Evolutionary conservation across 371 early-diverging fungal genomes (phyloP), one percentile per base, ranked within the genome.

Genomic region (Apophysomyces ossiformis): DNA sequence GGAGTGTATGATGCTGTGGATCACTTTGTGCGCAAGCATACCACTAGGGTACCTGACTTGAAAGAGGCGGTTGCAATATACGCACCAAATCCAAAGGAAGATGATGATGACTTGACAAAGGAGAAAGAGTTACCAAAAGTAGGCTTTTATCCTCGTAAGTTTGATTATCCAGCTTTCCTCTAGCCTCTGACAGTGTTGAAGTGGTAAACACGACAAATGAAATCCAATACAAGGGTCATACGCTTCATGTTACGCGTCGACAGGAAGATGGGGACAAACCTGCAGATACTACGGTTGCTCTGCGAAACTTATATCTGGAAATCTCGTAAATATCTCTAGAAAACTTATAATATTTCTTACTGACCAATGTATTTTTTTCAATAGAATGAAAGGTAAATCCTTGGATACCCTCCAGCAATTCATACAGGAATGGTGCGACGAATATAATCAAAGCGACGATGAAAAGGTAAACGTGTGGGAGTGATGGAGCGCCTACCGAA

Each of bases 361-460:
- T 39, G 11, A 15, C 36, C 9, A 45, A 26, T 41, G 5, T 13
- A 58, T 46, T 57, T 54, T 54, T 39, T n/a, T 37, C 18, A 65
- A 54, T 66, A 78, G 70, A 36, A 75, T 71, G 78, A 65, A 66
- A 37, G 66, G 63, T 54, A 60, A 66, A 18, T 58, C 63, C 21
- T 56, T 73, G 43, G 60, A 63, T 37, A 54, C 61, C 32, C 64
- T 74, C n/a, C 64, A 72, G 39, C 65, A 66, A 15, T 70, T 69
- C 57, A 63, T 78, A 57, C 76, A 74, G 69, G 74, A 78, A 39
- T 71, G 74, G 76, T 67, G 72, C 9, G 72, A 74, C 38, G 66
- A 58, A 32, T 75, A 65, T 64, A 68, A 72, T 58, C 63, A 57
- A 3, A 62, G 66, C 4, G 62, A 69, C 37, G 56, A 59, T 6